Evolutionary conservation across 768 basidiomycete species (phyloP).

Genomic region (Russula sp.): DNA sequence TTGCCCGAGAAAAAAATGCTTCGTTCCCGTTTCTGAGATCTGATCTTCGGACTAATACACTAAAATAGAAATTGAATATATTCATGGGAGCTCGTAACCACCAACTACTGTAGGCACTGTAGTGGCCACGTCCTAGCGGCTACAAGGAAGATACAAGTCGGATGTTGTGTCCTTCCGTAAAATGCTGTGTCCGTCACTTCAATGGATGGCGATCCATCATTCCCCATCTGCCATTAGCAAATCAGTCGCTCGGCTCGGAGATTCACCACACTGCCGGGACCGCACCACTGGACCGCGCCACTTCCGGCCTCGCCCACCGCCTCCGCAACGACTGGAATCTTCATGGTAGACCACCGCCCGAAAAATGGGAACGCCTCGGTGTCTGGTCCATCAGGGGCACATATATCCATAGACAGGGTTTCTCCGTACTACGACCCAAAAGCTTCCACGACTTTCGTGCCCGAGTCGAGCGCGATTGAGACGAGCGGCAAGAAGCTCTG

Average conservation of each 20-base stretch:
- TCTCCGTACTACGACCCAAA: background rate
- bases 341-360: background rate
- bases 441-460: background rate
- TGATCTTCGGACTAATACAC: no score
- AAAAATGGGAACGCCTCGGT: background rate
- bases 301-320: background rate
- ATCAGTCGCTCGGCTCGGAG: background rate
- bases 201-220: no score
- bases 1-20: no score
- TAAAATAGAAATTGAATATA: no score
- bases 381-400: background rate
- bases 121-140: no score
- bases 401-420: background rate
- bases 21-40: no score
- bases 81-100: no score
- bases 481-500: background rate
- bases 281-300: background rate
- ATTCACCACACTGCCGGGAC: background rate
- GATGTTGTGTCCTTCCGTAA: no score
- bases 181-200: no score
- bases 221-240: background rate
- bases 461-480: background rate
- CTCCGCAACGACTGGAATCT: background rate
- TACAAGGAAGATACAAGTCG: no score
- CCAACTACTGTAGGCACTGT: no score